Evolutionary conservation across 306 rosid species (phyloP).

Genomic region (Castanea crenata): DNA sequence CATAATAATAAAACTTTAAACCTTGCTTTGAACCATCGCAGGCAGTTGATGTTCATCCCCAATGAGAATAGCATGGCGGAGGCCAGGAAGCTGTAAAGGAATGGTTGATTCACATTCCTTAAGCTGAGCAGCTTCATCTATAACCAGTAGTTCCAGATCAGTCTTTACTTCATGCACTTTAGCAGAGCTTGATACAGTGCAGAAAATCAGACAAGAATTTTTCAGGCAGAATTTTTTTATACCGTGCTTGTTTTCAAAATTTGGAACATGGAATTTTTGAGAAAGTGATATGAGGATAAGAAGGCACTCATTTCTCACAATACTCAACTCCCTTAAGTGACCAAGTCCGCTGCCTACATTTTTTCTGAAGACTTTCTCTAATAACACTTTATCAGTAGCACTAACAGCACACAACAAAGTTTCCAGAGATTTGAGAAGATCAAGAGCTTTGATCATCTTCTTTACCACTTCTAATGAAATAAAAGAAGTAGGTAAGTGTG

Average conservation of each 20-base stretch:
- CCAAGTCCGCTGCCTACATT: background rate
- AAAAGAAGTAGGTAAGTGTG: constrained; percentile 47
- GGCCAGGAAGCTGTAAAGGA: constrained; percentile 35
- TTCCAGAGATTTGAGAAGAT: constrained; percentile 26
- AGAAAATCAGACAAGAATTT: constrained; percentile 45
- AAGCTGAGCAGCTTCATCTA: constrained; percentile 45
- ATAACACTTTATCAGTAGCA: constrained; percentile 1
- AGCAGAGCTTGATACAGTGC: constrained; percentile 37
- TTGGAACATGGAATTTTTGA: constrained; percentile 18
- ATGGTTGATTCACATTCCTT: constrained; percentile 44
- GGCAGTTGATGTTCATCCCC: constrained; percentile 47
- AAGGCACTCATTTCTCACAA: constrained; percentile 14
- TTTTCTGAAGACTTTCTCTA: background rate
- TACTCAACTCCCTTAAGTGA: constrained; percentile 6
- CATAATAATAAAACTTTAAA: background rate
- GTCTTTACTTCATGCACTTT: constrained; percentile 7
- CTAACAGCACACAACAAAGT: constrained; percentile 3
- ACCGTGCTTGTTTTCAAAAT: background rate
- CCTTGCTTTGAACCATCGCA: constrained; percentile 41
- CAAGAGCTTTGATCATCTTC: constrained; percentile 27
- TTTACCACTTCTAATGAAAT: constrained; percentile 25
- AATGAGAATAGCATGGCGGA: constrained; percentile 34
- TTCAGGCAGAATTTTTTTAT: constrained; percentile 35
- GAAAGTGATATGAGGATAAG: constrained; percentile 24
- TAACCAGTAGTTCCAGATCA: constrained; percentile 23